phyloP scores from a whole-genome alignment of 148 eudicot species.

The Diospyros lotus region DNA sequence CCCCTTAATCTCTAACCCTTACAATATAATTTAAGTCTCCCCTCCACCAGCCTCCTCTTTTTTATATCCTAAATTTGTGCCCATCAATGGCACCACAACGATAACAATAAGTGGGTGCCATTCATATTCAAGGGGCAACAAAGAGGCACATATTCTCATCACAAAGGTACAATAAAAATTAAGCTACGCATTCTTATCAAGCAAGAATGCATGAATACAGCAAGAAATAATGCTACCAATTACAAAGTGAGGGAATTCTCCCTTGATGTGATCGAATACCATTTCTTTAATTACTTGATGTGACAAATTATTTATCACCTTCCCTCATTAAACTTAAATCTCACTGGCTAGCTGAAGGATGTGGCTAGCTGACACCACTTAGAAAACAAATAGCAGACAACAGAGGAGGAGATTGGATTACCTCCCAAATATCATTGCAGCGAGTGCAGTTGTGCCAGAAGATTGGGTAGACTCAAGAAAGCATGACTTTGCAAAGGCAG shows the following conservation, averaged over 20 bases:
- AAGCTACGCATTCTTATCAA: neutral
- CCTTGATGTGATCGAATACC: neutral
- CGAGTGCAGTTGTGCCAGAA: constrained; percentile 96
- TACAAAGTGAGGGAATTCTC: neutral
- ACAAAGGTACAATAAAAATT: neutral
- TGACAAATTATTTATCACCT: too few species aligned
- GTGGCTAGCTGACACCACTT: too few species aligned
- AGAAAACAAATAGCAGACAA: too few species aligned
- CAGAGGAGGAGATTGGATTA: constrained; percentile 15
- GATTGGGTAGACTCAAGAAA: constrained; percentile 50
- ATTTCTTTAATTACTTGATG: too few species aligned
- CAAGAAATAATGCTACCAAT: neutral
- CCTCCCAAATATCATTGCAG: constrained; percentile 99
- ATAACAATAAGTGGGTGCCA: too few species aligned
- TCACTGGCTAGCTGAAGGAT: too few species aligned
- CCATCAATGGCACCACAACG: too few species aligned
- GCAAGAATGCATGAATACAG: neutral
- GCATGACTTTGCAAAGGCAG: constrained; percentile 79
- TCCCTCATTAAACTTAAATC: too few species aligned
- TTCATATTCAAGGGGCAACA: neutral
- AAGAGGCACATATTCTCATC: neutral
- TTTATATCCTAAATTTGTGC: too few species aligned
- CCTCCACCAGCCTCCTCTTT: too few species aligned
- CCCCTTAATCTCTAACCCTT: too few species aligned
- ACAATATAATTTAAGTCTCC: too few species aligned